phyloP scores from a whole-genome alignment of 2,329 filamentous ascomycete genomes.

The Apiospora hydei region DNA sequence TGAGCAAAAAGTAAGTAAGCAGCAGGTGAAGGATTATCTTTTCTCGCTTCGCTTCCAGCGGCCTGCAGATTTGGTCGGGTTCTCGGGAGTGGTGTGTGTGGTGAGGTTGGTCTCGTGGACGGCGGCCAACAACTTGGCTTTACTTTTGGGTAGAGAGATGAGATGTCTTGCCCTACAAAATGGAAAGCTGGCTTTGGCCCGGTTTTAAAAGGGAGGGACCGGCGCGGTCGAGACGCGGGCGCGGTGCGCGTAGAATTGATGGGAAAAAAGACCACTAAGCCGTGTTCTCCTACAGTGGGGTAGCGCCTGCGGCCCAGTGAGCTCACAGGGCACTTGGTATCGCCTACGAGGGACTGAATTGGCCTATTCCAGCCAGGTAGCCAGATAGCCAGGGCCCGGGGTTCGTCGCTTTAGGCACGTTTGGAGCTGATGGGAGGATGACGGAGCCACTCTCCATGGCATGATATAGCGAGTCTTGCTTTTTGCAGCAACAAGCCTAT shows the following conservation, averaged over 20 bases:
- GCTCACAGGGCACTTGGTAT: constrained; percentile 15
- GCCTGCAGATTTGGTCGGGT: constrained; percentile 25
- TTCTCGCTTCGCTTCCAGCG: neutral
- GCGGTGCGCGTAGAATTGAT: constrained; percentile 22
- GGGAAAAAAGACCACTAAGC: constrained; percentile 15
- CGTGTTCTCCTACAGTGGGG: constrained; percentile 21
- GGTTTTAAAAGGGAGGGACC: constrained; percentile 24
- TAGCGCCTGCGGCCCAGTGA: constrained; percentile 15
- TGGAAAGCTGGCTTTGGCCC: constrained; percentile 16
- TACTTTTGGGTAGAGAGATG: constrained; percentile 23
- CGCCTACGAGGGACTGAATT: neutral
- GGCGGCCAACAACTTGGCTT: constrained; percentile 10
- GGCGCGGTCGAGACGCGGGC: constrained; percentile 24
- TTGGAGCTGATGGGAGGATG: neutral
- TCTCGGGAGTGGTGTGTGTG: neutral
- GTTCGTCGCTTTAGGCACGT: neutral
- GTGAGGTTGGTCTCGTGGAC: constrained; percentile 17
- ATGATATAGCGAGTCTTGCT: neutral
- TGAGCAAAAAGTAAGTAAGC: constrained; percentile 4
- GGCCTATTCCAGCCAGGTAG: neutral
- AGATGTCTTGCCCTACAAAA: constrained; percentile 21
- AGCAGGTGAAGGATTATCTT: neutral
- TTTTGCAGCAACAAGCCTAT: neutral
- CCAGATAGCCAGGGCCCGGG: neutral
- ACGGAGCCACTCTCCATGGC: neutral